Base-by-base conservation (phyloP, 2,329 filamentous ascomycete genomes). In the Pseudocercospora pini-densiflorae region DNA sequence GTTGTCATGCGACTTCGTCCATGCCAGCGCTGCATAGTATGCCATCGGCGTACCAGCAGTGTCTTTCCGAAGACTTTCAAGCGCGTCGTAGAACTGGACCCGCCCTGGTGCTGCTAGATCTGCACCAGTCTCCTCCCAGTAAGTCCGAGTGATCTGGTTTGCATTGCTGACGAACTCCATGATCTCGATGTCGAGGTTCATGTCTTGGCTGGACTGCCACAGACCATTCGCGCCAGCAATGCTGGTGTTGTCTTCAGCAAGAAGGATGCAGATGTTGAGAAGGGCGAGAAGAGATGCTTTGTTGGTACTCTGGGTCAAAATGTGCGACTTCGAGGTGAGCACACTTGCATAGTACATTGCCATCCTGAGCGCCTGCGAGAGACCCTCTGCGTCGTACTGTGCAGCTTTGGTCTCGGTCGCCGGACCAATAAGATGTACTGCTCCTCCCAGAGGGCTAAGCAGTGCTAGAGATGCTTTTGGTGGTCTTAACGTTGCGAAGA, bases 341-440 rank as follows among this genome's bases (percentile, higher is more conserved):
- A 95, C 76, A 58, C 84, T 85, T 5, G 84, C 82, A 0, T 88
- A 86, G 76, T 93, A 97, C 58, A 90, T 83, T 0, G 90, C 88
- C 81, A 96, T 91, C 63, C 94, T 86, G 14, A 92, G 87, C 0
- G 92, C 88, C 62, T 91, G 83, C 1, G 92, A 92, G 33, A 89
- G 87, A 0, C 91, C 91, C 69, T 87, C 86, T 3, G 85, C 81
- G 75, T 97, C 93, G 59, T 67, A 72, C 3, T 66, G 45, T n/a
- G 24, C 79, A 53, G 67, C 54, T 66, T 70, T 62, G 6, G 53
- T 43, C 64, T 47, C 29, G 14, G 68, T 59, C 21, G 76, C 64
- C 61, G 75, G 65, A 70, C 79, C 47, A 70, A 90, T 83, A 2
- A 97, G 79, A 70, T 90, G 89, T 5, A 91, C 86, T 0, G 88